phyloP scores from a whole-genome alignment of 345 rosid species.

The Raphanus raphanistrum region DNA sequence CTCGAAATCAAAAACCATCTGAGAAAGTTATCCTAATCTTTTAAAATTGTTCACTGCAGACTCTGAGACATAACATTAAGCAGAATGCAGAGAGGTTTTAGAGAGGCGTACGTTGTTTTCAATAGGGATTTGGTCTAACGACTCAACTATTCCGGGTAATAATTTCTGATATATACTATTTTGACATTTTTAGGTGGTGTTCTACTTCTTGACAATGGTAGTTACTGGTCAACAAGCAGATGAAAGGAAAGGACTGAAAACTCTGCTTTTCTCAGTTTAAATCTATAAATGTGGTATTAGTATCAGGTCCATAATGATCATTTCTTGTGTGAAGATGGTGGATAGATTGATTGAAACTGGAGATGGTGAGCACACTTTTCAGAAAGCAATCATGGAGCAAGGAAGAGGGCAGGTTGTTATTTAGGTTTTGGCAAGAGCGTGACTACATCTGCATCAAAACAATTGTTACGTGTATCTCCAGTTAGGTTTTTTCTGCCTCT shows the following conservation, averaged over 20 bases:
- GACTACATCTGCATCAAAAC: neutral
- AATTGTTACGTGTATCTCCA: neutral
- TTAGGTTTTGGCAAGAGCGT: neutral
- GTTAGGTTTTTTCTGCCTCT: neutral
- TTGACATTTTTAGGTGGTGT: neutral
- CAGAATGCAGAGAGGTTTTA: neutral
- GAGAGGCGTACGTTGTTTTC: neutral
- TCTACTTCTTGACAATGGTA: neutral
- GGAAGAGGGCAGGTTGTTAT: slow-evolving; percentile 73
- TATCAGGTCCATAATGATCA: neutral
- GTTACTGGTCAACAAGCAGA: slow-evolving; percentile 50
- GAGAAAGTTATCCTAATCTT: neutral
- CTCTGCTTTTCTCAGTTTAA: neutral
- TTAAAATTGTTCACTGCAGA: neutral
- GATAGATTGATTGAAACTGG: slow-evolving; percentile 61
- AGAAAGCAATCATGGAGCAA: slow-evolving; percentile 58
- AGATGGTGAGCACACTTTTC: slow-evolving; percentile 74
- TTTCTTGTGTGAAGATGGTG: slow-evolving; percentile 59
- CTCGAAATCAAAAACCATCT: neutral
- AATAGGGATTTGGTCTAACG: neutral
- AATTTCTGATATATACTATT: neutral
- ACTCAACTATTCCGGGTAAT: neutral
- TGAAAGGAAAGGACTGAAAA: slow-evolving; percentile 59
- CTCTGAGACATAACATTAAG: too few species aligned
- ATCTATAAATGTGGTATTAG: neutral